phyloP scores from a whole-genome alignment of 345 rosid species.

The Corymbia maculata region DNA sequence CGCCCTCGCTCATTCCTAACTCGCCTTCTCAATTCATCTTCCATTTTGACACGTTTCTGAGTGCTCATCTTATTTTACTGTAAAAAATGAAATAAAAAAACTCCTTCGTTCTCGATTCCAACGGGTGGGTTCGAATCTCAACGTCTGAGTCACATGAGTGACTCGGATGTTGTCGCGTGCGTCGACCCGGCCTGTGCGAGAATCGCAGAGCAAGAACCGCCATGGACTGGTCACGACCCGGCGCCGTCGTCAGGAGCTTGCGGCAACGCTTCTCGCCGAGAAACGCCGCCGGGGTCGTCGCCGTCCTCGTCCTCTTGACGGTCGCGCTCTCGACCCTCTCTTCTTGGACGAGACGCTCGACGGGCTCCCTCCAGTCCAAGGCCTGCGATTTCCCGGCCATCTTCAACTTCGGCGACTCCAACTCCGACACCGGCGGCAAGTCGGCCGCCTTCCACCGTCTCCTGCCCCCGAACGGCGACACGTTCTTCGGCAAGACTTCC shows the following conservation, averaged over 20 bases:
- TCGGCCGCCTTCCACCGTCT: conserved; percentile 6
- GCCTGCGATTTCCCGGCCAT: conserved; percentile 5
- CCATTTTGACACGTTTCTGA: no score
- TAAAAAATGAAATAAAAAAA: no score
- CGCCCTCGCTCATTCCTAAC: background rate
- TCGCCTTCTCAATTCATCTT: background rate
- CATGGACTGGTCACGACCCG: background rate
- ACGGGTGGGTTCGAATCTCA: background rate
- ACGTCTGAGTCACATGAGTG: background rate
- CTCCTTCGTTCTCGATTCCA: background rate
- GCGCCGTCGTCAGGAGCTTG: background rate
- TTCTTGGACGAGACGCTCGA: background rate
- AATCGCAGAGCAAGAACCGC: background rate
- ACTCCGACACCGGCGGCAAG: conserved; percentile 14
- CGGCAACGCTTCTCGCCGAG: background rate
- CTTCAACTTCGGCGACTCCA: conserved; percentile 14
- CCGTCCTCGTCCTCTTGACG: background rate
- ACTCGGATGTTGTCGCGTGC: background rate
- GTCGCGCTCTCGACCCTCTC: background rate
- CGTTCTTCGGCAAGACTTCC: background rate
- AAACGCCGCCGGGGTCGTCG: background rate
- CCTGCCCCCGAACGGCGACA: background rate
- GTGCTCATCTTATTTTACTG: accelerated
- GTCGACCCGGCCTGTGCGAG: background rate
- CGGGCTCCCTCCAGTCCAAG: conserved; percentile 26